Evolutionary conservation across 768 basidiomycete species (phyloP), one percentile per base, ranked within the genome.

Genomic region (Serendipita vermifera): DNA sequence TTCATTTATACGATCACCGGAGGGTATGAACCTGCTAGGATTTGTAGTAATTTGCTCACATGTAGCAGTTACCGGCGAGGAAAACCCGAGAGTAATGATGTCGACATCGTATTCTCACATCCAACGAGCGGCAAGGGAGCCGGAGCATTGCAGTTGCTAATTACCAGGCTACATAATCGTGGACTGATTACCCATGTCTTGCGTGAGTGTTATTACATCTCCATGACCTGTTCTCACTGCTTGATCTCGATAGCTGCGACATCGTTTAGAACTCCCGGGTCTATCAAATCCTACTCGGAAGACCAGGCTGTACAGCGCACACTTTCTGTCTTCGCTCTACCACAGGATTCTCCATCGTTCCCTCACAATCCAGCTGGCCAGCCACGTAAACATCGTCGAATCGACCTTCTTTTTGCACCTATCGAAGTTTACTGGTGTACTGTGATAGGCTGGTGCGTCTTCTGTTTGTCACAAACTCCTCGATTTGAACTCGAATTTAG

Each of bases 31-130:
- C 53, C 48, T 55, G 9, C n/a, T 33, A 27, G 35, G 26, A 46
- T 11, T 4, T 4, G 36, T 43, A 9, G 29, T 59, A 33, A 38
- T 29, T 11, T 7, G 26, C 29, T 31, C 17, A 17, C 39, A 24
- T 38, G 38, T 39, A 7, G 20, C 56, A 91, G 90, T 3, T 88
- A 92, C 68, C 80, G 93, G 27, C 72, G 92, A 56, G 92, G 92
- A 1, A 94, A 94, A 66, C 63, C 70, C 2, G 69, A 80, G 58
- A 87, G 84, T 63, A 87, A 85, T 62, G 92, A 96, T 64, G 81
- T 91, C 29, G 92, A 97, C 63, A 85, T 97, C 56, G 79, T 96
- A 1, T 84, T 94, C 64, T 85, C 82, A 33, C 87, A 92, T 63
- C 77, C 0, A 75, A 80, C 59, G 71, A 64, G 27, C 68, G 66